phyloP scores from a whole-genome alignment of 2,329 filamentous ascomycete species.

The Dactylonectria estremocensis region DNA sequence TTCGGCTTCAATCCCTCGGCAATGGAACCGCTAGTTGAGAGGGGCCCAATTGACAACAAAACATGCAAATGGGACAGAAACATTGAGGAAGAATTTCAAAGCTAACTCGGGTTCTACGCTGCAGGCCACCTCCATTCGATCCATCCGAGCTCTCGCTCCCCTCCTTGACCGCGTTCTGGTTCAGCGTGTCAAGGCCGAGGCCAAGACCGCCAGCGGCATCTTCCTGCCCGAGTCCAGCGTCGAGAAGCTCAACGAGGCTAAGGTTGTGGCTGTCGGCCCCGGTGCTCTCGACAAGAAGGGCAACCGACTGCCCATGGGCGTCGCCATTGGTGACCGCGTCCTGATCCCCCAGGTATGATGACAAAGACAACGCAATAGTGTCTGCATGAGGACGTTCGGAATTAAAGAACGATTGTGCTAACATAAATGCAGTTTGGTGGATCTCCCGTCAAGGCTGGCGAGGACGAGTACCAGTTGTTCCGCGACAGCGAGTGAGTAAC shows the following conservation, averaged over 20 bases:
- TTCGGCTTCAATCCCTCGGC: slow-evolving; percentile 41
- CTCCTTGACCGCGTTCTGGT: slow-evolving; percentile 98
- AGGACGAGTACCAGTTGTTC: slow-evolving; percentile 97
- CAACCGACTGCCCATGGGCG: slow-evolving; percentile 88
- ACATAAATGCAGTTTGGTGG: slow-evolving; percentile 81
- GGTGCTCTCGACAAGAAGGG: slow-evolving; percentile 90
- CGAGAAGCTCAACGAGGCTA: slow-evolving; percentile 98
- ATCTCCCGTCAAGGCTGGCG: slow-evolving; percentile 95
- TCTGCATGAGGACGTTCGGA: not conserved
- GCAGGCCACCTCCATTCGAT: slow-evolving; percentile 85
- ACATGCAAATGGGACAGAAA: slow-evolving; percentile 13
- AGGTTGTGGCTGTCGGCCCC: slow-evolving; percentile 94
- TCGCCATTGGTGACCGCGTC: slow-evolving; percentile 88
- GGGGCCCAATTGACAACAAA: slow-evolving; percentile 1
- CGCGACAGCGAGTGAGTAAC: slow-evolving; percentile 93
- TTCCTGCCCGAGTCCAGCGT: slow-evolving; percentile 97
- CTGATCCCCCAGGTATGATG: slow-evolving; percentile 88
- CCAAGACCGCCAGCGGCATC: slow-evolving; percentile 97
- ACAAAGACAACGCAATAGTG: not conserved
- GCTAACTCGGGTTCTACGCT: slow-evolving; percentile 26
- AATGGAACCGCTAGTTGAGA: slow-evolving; percentile 32
- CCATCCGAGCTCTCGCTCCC: slow-evolving; percentile 93
- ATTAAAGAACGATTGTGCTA: slow-evolving; percentile 38
- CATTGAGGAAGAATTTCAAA: not conserved
- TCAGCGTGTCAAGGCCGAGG: slow-evolving; percentile 96